A percentile compares a stretch with the other conserved stretches of the same genome.
These are phyloP conservation scores for Neospermospora avenae DNA, from an alignment of 2,329 filamentous ascomycete species.

Conservation along the genomic window DNA sequence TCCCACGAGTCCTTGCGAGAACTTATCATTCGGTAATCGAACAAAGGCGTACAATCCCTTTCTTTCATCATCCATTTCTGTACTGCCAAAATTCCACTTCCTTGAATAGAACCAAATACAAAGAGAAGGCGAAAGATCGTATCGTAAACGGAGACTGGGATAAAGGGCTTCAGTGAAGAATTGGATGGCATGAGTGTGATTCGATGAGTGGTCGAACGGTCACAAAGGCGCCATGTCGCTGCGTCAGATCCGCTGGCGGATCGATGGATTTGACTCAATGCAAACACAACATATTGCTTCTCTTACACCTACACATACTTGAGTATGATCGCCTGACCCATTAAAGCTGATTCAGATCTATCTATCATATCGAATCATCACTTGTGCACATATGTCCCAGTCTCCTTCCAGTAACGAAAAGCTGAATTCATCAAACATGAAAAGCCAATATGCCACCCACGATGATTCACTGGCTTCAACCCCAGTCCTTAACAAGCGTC, in stretches of 20 bases:
- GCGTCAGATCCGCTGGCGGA: not conserved
- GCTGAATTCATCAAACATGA: conserved; percentile 2
- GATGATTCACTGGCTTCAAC: conserved; percentile 1
- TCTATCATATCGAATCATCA: not conserved
- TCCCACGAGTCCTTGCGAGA: not conserved
- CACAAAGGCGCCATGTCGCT: not conserved
- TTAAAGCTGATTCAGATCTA: not conserved
- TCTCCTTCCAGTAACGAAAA: not conserved
- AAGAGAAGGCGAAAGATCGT: not conserved
- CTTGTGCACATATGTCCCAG: not conserved
- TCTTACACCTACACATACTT: not conserved
- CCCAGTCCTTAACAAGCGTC: not conserved
- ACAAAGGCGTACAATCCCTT: not conserved
- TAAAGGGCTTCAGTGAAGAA: not conserved
- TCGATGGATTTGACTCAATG: not conserved
- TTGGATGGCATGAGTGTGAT: not conserved
- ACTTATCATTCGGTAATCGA: too few species aligned
- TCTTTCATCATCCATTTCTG: not conserved
- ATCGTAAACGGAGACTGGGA: not conserved
- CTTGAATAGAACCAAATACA: not conserved
- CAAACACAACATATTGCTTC: not conserved
- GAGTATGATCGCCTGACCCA: not conserved
- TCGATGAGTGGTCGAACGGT: not conserved
- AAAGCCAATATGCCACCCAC: conserved; percentile 17
- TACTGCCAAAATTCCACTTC: not conserved